These are phyloP conservation scores for Septoria linicola DNA, from an alignment of 2,329 filamentous ascomycete species.

Conservation along the genomic window DNA sequence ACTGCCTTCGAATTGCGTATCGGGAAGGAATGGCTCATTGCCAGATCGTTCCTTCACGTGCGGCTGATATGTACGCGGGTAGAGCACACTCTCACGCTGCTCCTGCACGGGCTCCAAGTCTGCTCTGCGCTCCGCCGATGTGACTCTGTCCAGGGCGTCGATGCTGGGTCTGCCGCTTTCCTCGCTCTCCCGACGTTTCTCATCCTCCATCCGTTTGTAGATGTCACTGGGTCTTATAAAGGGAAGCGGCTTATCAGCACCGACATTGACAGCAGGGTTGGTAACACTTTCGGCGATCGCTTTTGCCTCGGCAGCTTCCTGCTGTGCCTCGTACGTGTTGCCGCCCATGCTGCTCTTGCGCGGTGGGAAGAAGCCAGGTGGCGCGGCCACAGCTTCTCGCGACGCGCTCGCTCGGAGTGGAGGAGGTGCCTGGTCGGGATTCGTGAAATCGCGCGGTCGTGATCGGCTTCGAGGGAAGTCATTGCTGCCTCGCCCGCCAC, in stretches of 20 bases:
- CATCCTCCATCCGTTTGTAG: slow-evolving; percentile 69
- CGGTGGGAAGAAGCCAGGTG: slow-evolving; percentile 53
- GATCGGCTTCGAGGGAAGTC: slow-evolving; percentile 22
- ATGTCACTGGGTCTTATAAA: slow-evolving; percentile 75
- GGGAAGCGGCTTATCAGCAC: slow-evolving; percentile 53
- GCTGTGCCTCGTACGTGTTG: slow-evolving; percentile 32
- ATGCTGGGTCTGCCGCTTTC: slow-evolving; percentile 59
- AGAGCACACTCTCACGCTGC: slow-evolving; percentile 24
- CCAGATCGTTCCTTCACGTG: not conserved
- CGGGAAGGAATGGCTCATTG: not conserved
- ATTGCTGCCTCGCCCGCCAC: slow-evolving; percentile 21
- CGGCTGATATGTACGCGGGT: slow-evolving; percentile 7
- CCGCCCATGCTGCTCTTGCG: slow-evolving; percentile 63
- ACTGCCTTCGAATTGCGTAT: not conserved
- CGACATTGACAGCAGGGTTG: slow-evolving; percentile 13
- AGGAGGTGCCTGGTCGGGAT: slow-evolving; percentile 51
- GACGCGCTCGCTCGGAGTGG: slow-evolving; percentile 47
- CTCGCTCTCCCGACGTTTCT: slow-evolving; percentile 57
- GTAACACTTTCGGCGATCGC: slow-evolving; percentile 20
- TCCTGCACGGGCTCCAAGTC: slow-evolving; percentile 28
- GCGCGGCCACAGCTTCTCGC: slow-evolving; percentile 29
- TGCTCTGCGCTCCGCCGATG: slow-evolving; percentile 29
- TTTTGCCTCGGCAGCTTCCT: slow-evolving; percentile 21
- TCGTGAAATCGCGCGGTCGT: slow-evolving; percentile 49
- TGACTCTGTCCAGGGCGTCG: slow-evolving; percentile 45